Conservation (phyloP, 495 filamentous ascomycete species). For the Podospora pseudocomata region DNA sequence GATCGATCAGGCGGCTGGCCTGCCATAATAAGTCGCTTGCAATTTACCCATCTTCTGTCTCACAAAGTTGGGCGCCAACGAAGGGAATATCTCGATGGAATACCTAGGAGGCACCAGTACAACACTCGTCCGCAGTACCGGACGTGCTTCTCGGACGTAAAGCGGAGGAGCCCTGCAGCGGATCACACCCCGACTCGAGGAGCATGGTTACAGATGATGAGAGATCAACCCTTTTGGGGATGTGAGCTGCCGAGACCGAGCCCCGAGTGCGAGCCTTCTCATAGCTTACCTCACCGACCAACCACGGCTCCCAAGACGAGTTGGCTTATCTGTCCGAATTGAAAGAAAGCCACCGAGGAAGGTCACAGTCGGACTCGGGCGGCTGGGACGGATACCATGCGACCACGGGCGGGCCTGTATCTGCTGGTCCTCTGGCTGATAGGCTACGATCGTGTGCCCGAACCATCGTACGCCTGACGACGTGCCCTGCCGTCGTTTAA, state of each 20-base stretch:
- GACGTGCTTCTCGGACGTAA: slow-evolving; percentile 3
- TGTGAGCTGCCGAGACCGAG: not conserved
- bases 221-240: not conserved
- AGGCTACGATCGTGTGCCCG: too few species aligned
- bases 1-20: slow-evolving; percentile 14
- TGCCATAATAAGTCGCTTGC: slow-evolving; percentile 1
- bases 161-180: not conserved
- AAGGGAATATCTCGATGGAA: not conserved
- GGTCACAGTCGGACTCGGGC: not conserved
- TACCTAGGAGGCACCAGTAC: not conserved
- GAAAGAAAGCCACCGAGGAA: not conserved
- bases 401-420: not conserved
- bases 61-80: slow-evolving; percentile 17
- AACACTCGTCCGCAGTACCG: not conserved
- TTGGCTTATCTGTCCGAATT: not conserved
- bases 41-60: slow-evolving; percentile 6
- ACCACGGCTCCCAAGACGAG: not conserved
- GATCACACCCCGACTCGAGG: slow-evolving; percentile 1
- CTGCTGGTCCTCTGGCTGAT: not conserved
- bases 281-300: not conserved
- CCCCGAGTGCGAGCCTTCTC: not conserved
- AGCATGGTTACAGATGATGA: not conserved
- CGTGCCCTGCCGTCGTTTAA: not conserved
- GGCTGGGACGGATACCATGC: not conserved
- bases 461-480: not conserved